phyloP scores from a whole-genome alignment of 129 eudicot genomes.

The Saussurea involucrata region DNA sequence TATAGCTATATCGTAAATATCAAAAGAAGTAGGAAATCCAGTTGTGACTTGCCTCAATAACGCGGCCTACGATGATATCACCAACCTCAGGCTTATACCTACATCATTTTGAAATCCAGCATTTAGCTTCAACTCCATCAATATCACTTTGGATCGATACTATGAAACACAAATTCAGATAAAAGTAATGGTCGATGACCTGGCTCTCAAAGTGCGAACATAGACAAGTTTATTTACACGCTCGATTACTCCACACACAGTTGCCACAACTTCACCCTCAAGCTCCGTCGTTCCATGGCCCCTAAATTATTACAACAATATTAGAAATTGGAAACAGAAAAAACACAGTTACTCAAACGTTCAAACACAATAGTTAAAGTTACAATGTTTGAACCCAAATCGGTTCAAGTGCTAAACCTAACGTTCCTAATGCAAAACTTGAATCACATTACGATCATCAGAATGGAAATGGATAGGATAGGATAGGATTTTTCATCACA shows the following conservation, averaged over 20 bases:
- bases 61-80: conserved; percentile 91
- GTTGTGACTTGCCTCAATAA: conserved; percentile 55
- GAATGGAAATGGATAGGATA: background rate
- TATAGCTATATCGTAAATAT: background rate
- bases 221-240: conserved; percentile 82
- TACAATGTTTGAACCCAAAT: too few relatives aligned
- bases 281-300: conserved; percentile 88
- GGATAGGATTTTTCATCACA: background rate
- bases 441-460: background rate
- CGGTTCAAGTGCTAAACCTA: background rate
- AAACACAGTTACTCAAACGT: background rate
- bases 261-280: conserved; percentile 79
- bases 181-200: conserved; percentile 30
- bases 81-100: conserved; percentile 98
- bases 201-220: conserved; percentile 80
- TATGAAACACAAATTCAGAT: background rate
- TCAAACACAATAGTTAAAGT: too few relatives aligned
- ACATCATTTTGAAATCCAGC: conserved; percentile 10
- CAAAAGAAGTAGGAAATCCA: background rate
- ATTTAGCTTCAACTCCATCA: conserved; percentile 10
- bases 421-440: background rate
- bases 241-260: conserved; percentile 89
- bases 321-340: background rate
- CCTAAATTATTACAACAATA: conserved; percentile 33
- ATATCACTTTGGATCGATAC: background rate